phyloP scores from a whole-genome alignment of 805 yeast genomes.

The Candida sanyiensis region DNA sequence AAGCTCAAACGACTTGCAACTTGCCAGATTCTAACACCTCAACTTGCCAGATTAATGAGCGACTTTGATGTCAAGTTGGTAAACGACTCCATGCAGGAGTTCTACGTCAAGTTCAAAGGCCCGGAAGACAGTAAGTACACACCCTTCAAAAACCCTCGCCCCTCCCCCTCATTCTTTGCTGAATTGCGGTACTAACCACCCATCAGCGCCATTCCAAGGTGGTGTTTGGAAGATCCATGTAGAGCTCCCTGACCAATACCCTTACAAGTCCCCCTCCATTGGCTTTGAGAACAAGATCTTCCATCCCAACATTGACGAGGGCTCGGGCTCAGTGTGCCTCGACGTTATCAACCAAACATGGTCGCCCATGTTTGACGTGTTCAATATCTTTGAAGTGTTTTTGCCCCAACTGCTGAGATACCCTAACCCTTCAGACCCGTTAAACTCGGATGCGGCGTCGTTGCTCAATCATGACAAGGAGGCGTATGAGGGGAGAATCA shows the following conservation, averaged over 20 bases:
- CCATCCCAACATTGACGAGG: conserved; percentile 94
- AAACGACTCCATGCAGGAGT: conserved; percentile 82
- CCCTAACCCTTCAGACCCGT: conserved; percentile 92
- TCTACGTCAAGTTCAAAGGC: conserved; percentile 78
- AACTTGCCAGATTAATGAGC: conserved; percentile 60
- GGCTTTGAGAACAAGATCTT: conserved; percentile 88
- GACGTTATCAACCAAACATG: conserved; percentile 97
- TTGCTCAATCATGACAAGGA: conserved; percentile 64
- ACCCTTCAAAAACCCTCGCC: no score
- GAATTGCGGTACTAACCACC: neutral
- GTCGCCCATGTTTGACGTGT: conserved; percentile 95
- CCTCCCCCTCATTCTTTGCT: no score
- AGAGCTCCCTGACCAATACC: conserved; percentile 91
- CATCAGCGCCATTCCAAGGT: conserved; percentile 70
- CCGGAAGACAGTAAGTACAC: conserved; percentile 54
- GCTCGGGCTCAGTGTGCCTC: conserved; percentile 85
- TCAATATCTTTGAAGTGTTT: conserved; percentile 88
- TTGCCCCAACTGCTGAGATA: conserved; percentile 86
- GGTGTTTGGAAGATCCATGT: conserved; percentile 91
- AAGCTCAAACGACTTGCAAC: neutral
- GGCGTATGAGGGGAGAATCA: conserved; percentile 63
- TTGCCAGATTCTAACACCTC: neutral
- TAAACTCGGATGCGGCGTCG: conserved; percentile 85
- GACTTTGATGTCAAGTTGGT: conserved; percentile 82
- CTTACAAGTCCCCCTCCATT: conserved; percentile 92